Conservation (phyloP, 1,139 yeast genomes). For the Lizanozyma gosingica region DNA sequence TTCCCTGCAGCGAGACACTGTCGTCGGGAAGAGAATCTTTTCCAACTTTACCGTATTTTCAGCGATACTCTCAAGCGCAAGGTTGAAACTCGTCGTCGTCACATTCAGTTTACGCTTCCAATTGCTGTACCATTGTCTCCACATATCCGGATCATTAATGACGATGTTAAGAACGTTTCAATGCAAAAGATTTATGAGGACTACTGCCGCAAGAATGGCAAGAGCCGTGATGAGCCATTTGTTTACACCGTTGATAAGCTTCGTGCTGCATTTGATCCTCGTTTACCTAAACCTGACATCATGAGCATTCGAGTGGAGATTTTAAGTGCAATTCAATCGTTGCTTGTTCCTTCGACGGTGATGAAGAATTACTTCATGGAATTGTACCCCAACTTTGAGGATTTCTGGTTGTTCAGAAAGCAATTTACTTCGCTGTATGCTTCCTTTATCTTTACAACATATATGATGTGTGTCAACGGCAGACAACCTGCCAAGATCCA, state of each 20-base stretch:
- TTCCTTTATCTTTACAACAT: conserved; percentile 87
- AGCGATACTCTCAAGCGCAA: conserved; percentile 72
- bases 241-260: conserved; percentile 79
- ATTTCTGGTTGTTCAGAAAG: conserved; percentile 94
- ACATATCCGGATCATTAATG: conserved; percentile 85
- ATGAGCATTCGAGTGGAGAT: conserved; percentile 87
- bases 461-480: conserved; percentile 88
- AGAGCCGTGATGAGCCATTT: conserved; percentile 84
- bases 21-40: conserved; percentile 90
- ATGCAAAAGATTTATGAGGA: conserved; percentile 86
- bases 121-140: conserved; percentile 92
- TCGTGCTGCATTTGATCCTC: conserved; percentile 88
- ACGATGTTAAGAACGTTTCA: conserved; percentile 67
- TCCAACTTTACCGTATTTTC: conserved; percentile 83
- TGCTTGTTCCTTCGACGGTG: conserved; percentile 79
- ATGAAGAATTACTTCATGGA: conserved; percentile 59
- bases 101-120: conserved; percentile 81
- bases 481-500: conserved; percentile 93
- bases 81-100: conserved; percentile 82
- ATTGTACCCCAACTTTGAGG: conserved; percentile 73
- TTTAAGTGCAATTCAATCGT: conserved; percentile 77
- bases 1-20: conserved; percentile 98
- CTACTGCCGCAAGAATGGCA: conserved; percentile 65
- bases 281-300: conserved; percentile 86
- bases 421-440: conserved; percentile 95